A percentile compares a stretch with the other conserved stretches of the same genome.
Conservation (phyloP, 2,329 filamentous ascomycete genomes). For the Leptodontidium sp. region DNA sequence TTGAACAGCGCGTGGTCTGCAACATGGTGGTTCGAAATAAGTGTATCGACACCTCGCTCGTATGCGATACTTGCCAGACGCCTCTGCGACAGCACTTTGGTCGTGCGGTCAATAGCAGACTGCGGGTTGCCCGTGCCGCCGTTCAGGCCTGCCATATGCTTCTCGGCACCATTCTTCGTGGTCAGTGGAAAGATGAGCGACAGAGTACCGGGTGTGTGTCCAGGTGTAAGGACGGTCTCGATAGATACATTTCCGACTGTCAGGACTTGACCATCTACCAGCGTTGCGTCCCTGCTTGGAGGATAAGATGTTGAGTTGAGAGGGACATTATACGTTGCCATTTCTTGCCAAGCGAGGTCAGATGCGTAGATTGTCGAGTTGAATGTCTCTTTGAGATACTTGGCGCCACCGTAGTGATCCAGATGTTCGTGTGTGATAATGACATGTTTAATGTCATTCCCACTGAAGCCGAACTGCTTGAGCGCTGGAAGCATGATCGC, state of each 20-base stretch:
- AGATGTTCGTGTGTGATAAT: slow-evolving; percentile 11
- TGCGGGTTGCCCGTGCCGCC: background rate
- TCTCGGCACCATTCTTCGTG: background rate
- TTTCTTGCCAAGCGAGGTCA: background rate
- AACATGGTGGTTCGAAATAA: slow-evolving; percentile 10
- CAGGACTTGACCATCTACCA: background rate
- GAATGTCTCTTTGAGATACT: background rate
- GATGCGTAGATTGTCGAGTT: background rate
- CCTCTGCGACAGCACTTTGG: background rate
- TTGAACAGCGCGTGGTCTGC: slow-evolving; percentile 7
- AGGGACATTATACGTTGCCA: slow-evolving; percentile 2
- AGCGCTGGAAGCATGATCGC: slow-evolving; percentile 2
- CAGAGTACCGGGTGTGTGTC: slow-evolving; percentile 8
- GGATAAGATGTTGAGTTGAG: background rate
- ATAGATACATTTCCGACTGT: background rate
- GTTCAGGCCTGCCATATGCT: background rate
- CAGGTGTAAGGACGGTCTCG: slow-evolving; percentile 1
- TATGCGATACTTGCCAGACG: background rate
- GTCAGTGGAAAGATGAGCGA: slow-evolving; percentile 9
- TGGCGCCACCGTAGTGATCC: slow-evolving; percentile 7
- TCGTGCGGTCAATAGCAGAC: background rate
- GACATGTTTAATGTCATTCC: slow-evolving; percentile 6
- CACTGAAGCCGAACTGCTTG: background rate
- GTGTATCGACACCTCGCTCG: slow-evolving; percentile 5
- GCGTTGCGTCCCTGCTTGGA: background rate